A percentile compares a stretch with the other conserved stretches of the same genome.
phyloP scores from a whole-genome alignment of 495 filamentous ascomycete genomes.

The Aspergillus biplanus region DNA sequence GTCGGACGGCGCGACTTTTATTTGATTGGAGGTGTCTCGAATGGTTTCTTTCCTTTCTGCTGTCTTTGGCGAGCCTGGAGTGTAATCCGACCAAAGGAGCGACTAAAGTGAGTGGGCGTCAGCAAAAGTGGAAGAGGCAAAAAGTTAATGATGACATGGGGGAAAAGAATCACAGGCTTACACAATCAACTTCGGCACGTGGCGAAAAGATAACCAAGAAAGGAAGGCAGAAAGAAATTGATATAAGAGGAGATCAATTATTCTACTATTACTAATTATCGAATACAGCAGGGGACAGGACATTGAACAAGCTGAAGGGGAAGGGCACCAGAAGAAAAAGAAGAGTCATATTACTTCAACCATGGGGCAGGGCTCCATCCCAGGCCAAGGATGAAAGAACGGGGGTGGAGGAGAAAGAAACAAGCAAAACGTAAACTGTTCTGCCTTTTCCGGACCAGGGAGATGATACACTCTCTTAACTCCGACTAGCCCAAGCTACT shows the following conservation, averaged over 20 bases:
- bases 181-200: conserved; percentile 23
- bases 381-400: conserved; percentile 2
- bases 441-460: conserved; percentile 12
- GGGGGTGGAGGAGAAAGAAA: conserved; percentile 7
- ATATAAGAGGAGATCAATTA: not conserved
- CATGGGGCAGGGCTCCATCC: conserved; percentile 3
- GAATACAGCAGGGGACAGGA: conserved; percentile 5
- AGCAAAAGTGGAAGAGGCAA: conserved; percentile 14
- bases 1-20: not conserved
- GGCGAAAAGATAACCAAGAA: conserved; percentile 8
- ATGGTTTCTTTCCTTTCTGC: conserved; percentile 5
- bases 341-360: not conserved
- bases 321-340: conserved; percentile 3
- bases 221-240: not conserved
- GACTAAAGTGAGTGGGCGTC: conserved; percentile 23
- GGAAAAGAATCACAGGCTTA: conserved; percentile 19
- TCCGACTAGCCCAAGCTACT: conserved; percentile 14
- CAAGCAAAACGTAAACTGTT: conserved; percentile 19
- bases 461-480: conserved; percentile 14
- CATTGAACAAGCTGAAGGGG: not conserved
- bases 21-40: conserved; percentile 16
- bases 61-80: conserved; percentile 1
- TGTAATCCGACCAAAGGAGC: conserved; percentile 19
- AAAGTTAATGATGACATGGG: conserved; percentile 22
- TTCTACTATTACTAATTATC: not conserved